Evolutionary conservation across 106 monocot species (phyloP), one percentile per base, ranked within the genome.

Genomic region (Alisma plantagoaquatica): DNA sequence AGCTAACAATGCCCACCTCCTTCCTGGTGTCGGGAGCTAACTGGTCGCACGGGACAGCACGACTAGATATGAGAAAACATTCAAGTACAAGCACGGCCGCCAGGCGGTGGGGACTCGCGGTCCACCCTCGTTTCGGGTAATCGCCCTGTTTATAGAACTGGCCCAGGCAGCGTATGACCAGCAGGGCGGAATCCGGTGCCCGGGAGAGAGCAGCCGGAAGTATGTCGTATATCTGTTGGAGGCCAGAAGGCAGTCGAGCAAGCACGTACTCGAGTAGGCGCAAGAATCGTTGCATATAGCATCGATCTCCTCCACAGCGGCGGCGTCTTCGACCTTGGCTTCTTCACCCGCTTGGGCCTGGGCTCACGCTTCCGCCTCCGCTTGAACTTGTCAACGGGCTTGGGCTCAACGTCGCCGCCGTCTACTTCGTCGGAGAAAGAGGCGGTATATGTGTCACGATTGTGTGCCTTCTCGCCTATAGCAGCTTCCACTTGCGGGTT

Each of bases 81-180:
- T 63, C 63, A 11, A 63, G 38, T 26, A 24, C 63, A n/a, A 63
- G 27, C 19, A 63, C 35, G 63, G 63, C n/a, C n/a, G n/a, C n/a
- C n/a, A n/a, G n/a, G n/a, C n/a, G n/a, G n/a, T n/a, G n/a, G n/a
- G n/a, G n/a, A n/a, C n/a, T n/a, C n/a, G n/a, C n/a, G n/a, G n/a
- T n/a, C n/a, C n/a, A n/a, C n/a, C n/a, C n/a, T n/a, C n/a, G n/a
- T n/a, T n/a, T n/a, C n/a, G n/a, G n/a, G n/a, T n/a, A n/a, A n/a
- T n/a, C n/a, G n/a, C n/a, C n/a, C n/a, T n/a, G n/a, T n/a, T n/a
- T n/a, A n/a, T n/a, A n/a, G n/a, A n/a, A n/a, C n/a, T n/a, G n/a
- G n/a, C n/a, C n/a, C n/a, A n/a, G n/a, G n/a, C n/a, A n/a, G n/a
- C n/a, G n/a, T n/a, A n/a, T n/a, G n/a, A n/a, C n/a, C n/a, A n/a